These are phyloP conservation scores for Oryza punctata DNA, from an alignment of 176 grass and related monocot genomes.

Conservation along the genomic window DNA sequence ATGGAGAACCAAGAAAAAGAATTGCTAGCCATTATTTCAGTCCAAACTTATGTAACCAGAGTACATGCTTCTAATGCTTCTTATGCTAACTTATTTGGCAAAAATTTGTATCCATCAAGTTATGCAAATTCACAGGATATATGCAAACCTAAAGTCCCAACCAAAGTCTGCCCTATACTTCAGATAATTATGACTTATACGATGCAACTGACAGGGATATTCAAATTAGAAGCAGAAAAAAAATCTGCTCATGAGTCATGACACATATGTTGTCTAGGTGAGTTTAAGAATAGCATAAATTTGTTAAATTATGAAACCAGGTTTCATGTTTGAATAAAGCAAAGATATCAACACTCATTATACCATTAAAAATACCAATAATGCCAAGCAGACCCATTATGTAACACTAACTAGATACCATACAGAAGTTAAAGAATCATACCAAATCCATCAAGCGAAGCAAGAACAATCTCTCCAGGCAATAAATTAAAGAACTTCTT, in stretches of 20 bases:
- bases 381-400: not conserved
- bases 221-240: not conserved
- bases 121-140: not conserved
- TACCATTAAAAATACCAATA: not conserved
- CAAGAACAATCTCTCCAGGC: conserved; percentile 88
- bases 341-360: not conserved
- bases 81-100: not conserved
- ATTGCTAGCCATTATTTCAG: not conserved
- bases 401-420: not conserved
- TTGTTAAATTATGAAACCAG: not conserved
- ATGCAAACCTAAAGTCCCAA: not conserved
- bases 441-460: conserved; percentile 92
- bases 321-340: not conserved
- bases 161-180: not conserved
- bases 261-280: not conserved
- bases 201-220: not conserved
- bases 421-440: conserved; percentile 14
- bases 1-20: not conserved
- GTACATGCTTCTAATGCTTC: too few relatives aligned
- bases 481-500: conserved; percentile 67
- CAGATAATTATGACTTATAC: not conserved
- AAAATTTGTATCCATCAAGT: not conserved
- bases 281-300: not conserved
- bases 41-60: not conserved
- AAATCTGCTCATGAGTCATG: not conserved